Conservation (phyloP, 176 grass and related monocot genomes). For the Eleusine coracana region DNA sequence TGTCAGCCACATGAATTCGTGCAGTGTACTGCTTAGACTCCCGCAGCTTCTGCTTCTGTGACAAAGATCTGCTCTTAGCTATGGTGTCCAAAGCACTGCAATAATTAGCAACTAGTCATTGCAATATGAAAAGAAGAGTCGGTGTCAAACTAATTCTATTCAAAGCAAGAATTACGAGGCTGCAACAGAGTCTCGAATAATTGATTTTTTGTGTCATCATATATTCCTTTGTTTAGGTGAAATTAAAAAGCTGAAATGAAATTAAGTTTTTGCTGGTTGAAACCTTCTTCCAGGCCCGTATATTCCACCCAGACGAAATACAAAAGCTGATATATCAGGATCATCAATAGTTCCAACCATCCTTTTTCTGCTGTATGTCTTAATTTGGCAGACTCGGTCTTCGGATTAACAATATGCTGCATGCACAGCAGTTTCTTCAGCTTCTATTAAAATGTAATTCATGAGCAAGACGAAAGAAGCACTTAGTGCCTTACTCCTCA, state of each 20-base stretch:
- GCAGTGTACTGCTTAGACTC: slow-evolving; percentile 71
- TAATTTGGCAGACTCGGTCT: slow-evolving; percentile 55
- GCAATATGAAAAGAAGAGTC: neutral
- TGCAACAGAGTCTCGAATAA: neutral
- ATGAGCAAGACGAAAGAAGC: slow-evolving; percentile 17
- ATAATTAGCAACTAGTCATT: slow-evolving; percentile 17
- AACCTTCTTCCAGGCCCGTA: slow-evolving; percentile 97
- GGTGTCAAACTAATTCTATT: neutral
- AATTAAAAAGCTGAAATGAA: slow-evolving; percentile 3
- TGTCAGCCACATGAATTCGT: slow-evolving; percentile 81
- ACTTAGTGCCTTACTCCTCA: slow-evolving; percentile 65
- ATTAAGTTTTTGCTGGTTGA: slow-evolving; percentile 21
- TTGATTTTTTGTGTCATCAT: neutral
- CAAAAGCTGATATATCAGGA: slow-evolving; percentile 54
- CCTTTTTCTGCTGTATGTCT: slow-evolving; percentile 75
- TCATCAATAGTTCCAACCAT: slow-evolving; percentile 56
- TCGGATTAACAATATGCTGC: slow-evolving; percentile 76
- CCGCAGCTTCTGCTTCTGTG: slow-evolving; percentile 59
- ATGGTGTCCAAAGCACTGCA: slow-evolving; percentile 92
- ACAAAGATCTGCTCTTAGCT: slow-evolving; percentile 64
- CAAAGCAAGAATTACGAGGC: neutral
- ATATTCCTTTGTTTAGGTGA: neutral
- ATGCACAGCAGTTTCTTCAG: slow-evolving; percentile 29
- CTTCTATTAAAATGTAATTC: neutral
- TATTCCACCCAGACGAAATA: slow-evolving; percentile 91